These are phyloP conservation scores for Haberlea rhodopensis DNA, from an alignment of 257 asterid species.

Conservation along the genomic window DNA sequence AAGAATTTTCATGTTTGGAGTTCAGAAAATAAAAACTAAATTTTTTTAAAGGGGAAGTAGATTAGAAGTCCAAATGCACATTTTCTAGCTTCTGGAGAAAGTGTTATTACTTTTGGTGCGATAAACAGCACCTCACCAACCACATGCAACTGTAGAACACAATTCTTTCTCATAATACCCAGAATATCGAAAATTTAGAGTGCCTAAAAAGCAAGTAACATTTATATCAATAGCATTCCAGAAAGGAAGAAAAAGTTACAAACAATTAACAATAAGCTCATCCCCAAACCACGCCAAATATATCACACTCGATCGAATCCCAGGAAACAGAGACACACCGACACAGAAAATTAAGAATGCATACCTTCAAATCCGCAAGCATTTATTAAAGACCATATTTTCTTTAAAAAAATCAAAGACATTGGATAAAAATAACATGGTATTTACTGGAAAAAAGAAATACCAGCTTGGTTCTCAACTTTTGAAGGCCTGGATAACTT, in stretches of 20 bases:
- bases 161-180: background rate
- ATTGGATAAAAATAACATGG: background rate
- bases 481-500: slow-evolving; percentile 43
- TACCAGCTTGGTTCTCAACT: slow-evolving; percentile 60
- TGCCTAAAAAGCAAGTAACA: background rate
- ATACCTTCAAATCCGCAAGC: background rate
- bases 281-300: too few relatives aligned
- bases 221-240: too few relatives aligned
- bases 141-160: background rate
- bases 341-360: background rate
- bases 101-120: background rate
- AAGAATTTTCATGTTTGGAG: background rate
- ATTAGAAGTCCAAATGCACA: background rate
- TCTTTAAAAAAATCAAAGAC: background rate
- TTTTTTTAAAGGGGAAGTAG: background rate
- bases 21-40: background rate
- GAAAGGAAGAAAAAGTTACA: too few relatives aligned
- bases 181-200: background rate
- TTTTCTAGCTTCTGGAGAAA: too few relatives aligned
- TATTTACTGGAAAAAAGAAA: background rate
- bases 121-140: background rate
- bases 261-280: too few relatives aligned
- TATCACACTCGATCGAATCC: too few relatives aligned
- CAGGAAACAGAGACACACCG: too few relatives aligned
- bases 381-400: background rate